These are phyloP conservation scores for Ceratobasidium papillatum DNA, from an alignment of 1,284 basidiomycete genomes.

Conservation along the genomic window DNA sequence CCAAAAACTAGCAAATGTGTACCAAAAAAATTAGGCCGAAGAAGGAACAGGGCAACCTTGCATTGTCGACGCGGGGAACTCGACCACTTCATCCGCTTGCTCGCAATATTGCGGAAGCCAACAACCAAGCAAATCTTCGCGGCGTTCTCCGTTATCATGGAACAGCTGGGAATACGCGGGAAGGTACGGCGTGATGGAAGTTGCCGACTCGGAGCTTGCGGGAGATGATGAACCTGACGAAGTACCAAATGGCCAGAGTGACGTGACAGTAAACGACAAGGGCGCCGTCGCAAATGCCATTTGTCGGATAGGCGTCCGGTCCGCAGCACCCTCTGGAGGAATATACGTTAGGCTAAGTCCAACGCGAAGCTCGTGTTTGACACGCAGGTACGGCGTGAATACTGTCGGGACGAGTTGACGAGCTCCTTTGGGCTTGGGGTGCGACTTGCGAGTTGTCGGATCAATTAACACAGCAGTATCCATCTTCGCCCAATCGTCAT, in stretches of 20 bases:
- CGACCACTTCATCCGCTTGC: constrained; percentile 35
- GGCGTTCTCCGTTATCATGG: constrained; percentile 72
- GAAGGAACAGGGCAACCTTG: not conserved
- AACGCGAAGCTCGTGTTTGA: constrained; percentile 65
- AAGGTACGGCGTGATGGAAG: constrained; percentile 52
- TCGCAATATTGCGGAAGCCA: constrained; percentile 44
- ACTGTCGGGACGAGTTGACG: constrained; percentile 23
- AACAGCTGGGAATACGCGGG: constrained; percentile 81
- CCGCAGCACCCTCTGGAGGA: constrained; percentile 49
- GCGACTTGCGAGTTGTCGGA: constrained; percentile 44
- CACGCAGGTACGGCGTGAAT: constrained; percentile 46
- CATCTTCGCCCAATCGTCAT: constrained; percentile 68
- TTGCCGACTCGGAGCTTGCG: constrained; percentile 7
- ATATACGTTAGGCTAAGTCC: constrained; percentile 66
- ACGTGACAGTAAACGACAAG: constrained; percentile 36
- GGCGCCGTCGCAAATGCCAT: constrained; percentile 19
- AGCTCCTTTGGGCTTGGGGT: constrained; percentile 24
- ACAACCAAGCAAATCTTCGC: constrained; percentile 61
- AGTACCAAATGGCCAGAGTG: constrained; percentile 44
- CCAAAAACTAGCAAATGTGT: not conserved
- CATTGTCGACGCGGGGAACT: constrained; percentile 25
- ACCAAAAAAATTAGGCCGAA: constrained; percentile 8
- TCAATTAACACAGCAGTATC: constrained; percentile 63
- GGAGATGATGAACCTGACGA: constrained; percentile 29
- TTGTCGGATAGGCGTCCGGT: constrained; percentile 53